Conservation (phyloP, 164 flowering plant species). For the Vitis vinifera region ASM3070453v1 NC_081818.1:19989001-19989500, state of each 20-base stretch:
- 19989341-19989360: no score
- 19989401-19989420: no score
- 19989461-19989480: no score
- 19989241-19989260: constrained; percentile 16
- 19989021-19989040: constrained; percentile 17
- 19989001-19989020: constrained; percentile 36
- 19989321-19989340: no score
- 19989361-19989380: no score
- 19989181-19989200: constrained; percentile 64
- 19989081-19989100: no score
- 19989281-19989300: constrained; percentile 1
- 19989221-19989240: constrained; percentile 29
- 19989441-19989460: no score
- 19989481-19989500: no score
- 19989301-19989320: neutral
- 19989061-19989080: constrained; percentile 54
- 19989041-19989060: constrained; percentile 40
- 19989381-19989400: no score
- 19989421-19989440: no score
- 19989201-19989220: constrained; percentile 53
- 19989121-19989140: constrained; percentile 48
- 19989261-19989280: constrained; percentile 15
- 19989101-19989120: constrained; percentile 57
- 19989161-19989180: constrained; percentile 62
- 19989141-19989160: constrained; percentile 49